Conservation (phyloP, 495 filamentous ascomycete genomes). For the Lindgomyces ingoldianus region DNA sequence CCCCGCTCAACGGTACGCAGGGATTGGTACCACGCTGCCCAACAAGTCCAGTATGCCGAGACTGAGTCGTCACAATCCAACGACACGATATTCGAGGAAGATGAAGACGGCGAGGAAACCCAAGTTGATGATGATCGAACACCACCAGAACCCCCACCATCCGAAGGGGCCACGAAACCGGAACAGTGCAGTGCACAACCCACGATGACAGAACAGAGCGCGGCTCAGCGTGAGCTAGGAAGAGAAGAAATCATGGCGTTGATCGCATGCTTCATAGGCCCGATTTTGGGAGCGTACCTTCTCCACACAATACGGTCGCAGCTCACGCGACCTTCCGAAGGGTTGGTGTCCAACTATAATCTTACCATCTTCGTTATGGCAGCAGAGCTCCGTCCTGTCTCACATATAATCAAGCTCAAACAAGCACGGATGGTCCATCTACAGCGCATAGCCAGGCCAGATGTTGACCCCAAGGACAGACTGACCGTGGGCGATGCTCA, state of each 20-base stretch:
- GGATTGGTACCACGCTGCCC: constrained; percentile 88
- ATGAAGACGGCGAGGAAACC: constrained; percentile 44
- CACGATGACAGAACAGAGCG: constrained; percentile 16
- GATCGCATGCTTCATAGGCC: constrained; percentile 74
- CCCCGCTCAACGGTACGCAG: constrained; percentile 47
- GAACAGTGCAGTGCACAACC: neutral
- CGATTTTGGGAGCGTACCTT: constrained; percentile 73
- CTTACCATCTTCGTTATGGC: constrained; percentile 91
- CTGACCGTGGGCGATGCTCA: constrained; percentile 51
- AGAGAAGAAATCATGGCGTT: constrained; percentile 65
- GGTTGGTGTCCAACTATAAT: constrained; percentile 87
- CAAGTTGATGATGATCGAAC: constrained; percentile 13
- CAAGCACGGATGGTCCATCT: constrained; percentile 79
- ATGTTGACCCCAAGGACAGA: constrained; percentile 47
- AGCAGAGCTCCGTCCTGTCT: constrained; percentile 77
- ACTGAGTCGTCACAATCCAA: neutral
- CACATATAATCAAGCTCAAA: constrained; percentile 78
- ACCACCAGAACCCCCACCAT: constrained; percentile 40
- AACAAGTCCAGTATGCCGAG: constrained; percentile 44
- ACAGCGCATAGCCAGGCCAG: constrained; percentile 66
- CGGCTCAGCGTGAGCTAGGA: constrained; percentile 22
- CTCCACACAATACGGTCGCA: constrained; percentile 73
- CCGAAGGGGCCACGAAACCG: constrained; percentile 39
- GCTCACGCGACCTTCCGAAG: constrained; percentile 79
- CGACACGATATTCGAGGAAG: constrained; percentile 48